Evolutionary conservation across 768 basidiomycete species (phyloP).

Genomic region (Phallus indusiatus): DNA sequence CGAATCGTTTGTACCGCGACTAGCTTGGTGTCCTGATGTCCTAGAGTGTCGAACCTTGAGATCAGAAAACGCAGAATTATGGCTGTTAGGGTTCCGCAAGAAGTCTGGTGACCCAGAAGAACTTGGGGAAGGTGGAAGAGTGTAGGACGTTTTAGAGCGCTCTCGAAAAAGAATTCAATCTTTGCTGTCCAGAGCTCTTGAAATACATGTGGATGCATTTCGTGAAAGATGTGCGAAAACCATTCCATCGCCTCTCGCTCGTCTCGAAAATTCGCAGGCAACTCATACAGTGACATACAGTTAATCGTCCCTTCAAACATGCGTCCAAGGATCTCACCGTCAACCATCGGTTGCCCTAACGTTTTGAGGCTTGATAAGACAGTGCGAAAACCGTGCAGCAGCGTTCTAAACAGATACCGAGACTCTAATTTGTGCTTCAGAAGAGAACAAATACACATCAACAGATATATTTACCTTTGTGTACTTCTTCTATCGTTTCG

Average conservation of each 20-base stretch:
- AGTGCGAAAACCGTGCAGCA: conserved; percentile 81
- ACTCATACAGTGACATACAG: conserved; percentile 77
- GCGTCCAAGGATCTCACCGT: conserved; percentile 79
- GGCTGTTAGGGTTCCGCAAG: conserved; percentile 73
- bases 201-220: conserved; percentile 86
- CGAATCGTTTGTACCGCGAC: conserved; percentile 73
- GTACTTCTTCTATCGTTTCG: conserved; percentile 75
- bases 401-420: conserved; percentile 75
- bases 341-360: conserved; percentile 66
- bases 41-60: conserved; percentile 69
- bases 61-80: conserved; percentile 85
- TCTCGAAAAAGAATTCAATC: conserved; percentile 83
- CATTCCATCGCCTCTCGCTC: conserved; percentile 78
- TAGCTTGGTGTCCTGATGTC: conserved; percentile 73
- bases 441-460: neutral
- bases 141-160: conserved; percentile 62
- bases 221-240: conserved; percentile 62
- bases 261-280: conserved; percentile 41
- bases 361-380: conserved; percentile 70
- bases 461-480: conserved; percentile 49
- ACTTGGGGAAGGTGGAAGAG: conserved; percentile 80
- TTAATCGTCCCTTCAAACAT: conserved; percentile 80
- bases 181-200: conserved; percentile 94
- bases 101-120: conserved; percentile 69
- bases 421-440: conserved; percentile 47